phyloP scores from a whole-genome alignment of 768 basidiomycete species.

The Exsudoporus frostii region DNA sequence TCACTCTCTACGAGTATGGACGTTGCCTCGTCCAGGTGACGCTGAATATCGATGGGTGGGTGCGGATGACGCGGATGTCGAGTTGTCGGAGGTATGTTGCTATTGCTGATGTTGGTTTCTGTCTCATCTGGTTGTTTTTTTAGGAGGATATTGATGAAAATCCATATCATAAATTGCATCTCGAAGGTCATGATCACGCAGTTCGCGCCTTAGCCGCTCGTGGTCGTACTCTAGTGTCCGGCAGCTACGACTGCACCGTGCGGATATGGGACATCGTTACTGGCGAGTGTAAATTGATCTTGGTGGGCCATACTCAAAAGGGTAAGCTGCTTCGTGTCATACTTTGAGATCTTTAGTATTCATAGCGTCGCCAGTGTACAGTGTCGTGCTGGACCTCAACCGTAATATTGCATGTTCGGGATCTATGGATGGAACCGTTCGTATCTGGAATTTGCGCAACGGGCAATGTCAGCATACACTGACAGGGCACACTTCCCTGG shows the following conservation, averaged over 20 bases:
- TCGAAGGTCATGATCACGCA: conserved; percentile 89
- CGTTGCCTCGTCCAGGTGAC: conserved; percentile 64
- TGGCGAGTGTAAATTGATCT: conserved; percentile 74
- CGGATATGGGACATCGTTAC: conserved; percentile 93
- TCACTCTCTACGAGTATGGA: conserved; percentile 64
- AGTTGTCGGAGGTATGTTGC: conserved; percentile 46
- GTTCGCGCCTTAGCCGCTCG: conserved; percentile 91
- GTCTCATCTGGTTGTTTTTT: conserved; percentile 9
- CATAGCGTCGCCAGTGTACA: conserved; percentile 66
- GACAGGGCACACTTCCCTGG: conserved; percentile 90
- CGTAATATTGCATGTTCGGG: conserved; percentile 94
- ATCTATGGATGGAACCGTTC: conserved; percentile 97
- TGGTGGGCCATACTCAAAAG: conserved; percentile 90
- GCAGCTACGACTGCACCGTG: conserved; percentile 94
- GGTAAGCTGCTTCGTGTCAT: conserved; percentile 42
- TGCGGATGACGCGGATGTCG: conserved; percentile 57
- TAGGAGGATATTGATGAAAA: conserved; percentile 73
- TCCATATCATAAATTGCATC: conserved; percentile 82
- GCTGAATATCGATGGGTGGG: conserved; percentile 71
- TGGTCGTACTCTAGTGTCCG: conserved; percentile 87
- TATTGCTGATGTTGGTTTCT: neutral
- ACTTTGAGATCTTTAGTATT: neutral
- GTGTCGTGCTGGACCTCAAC: conserved; percentile 83
- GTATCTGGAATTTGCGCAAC: conserved; percentile 85
- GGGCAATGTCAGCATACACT: conserved; percentile 80